Evolutionary conservation across 371 early-diverging fungal species (phyloP), one percentile per base, ranked within the genome.

Genomic region (Haplosporangium sp.): DNA sequence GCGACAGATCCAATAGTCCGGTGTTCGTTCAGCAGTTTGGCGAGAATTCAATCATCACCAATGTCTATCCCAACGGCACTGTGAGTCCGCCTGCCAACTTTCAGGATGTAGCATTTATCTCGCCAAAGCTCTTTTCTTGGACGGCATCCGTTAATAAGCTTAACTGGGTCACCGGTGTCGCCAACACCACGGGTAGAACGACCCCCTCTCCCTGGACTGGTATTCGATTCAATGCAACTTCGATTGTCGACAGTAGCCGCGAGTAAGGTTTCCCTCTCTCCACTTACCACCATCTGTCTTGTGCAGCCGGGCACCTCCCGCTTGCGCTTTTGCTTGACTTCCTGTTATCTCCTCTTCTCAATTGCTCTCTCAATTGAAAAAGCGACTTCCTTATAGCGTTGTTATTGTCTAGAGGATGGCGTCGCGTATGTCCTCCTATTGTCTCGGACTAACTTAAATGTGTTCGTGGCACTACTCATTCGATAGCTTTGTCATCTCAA

Each of bases 11-110:
- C 48, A 66, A 62, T 54, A 62, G 51, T 23, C 68, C 74, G 18
- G 37, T 71, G 41, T 4, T 67, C 29, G 23, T 77, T 16, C 54
- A 59, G 6, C 77, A 77, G 48, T 77, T 77, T 21, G 67, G 67
- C 9, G 21, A 56, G 23, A 40, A 59, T 12, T 56, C 67, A 2
- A 60, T 52, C 57, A 59, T 60, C 42, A 71, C 67, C 42, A 63
- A 77, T 43, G 13, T 71, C 21, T 64, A 55, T 20, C 57, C 60
- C 23, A 71, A 64, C 57, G 64, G 67, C 45, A 71, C 55, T n/a
- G 54, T 75, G n/a, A 70, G 69, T 8, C 10, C 12, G 13, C 40
- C 57, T 9, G 29, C 48, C n/a, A 50, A 54, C 59, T 66, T 66
- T 37, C 38, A 12, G 1, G 4, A 10, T 0, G 37, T 46, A 7